Base-by-base conservation (phyloP, 2,329 filamentous ascomycete genomes). In the Colletotrichum horii region DNA sequence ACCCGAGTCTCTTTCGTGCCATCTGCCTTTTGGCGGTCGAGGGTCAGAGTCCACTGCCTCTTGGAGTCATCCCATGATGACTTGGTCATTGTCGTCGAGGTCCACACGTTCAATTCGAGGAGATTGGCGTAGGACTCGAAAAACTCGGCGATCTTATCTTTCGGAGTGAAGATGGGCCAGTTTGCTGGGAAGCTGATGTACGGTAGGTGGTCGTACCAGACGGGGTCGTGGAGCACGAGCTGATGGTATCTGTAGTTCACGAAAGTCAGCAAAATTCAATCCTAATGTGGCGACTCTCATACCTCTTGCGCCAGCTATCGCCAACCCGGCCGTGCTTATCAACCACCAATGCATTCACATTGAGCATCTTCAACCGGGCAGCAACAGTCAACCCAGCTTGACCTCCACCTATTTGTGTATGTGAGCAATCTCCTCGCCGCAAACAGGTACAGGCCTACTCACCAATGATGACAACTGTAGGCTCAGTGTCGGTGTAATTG, bases 111-210 rank as follows among this genome's bases (percentile, higher is more conserved):
- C 64, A 94, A 85, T 79, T 94, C 92, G 58, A 94, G 85, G 7
- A 89, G 82, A 48, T 87, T 88, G 12, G 89, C 92, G 76, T 94
- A 94, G 3, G 87, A 84, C 78, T 93, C 91, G 77, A 94, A 90
- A 83, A 90, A 94, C 68, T 92, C 90, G 4, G 87, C 92, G 0
- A 93, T 85, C 78, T 94, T 94, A 81, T 93, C 91, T 77, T 93
- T 93, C 6, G 92, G 92, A 0, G 92, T 93, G 82, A 93, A 94
- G 22, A 93, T 82, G 1, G 92, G 92, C 91, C 92, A 94, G 76
- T 86, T 88, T 1, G 88, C 81, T 0, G 92, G 92, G 78, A 93
- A 94, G 0, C 86, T 84, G 5, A 94, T 79, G 80, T 93, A 94
- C 0, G 92, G 90, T 82, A 93, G 83, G 79, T 90, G 87, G 65